Evolutionary conservation across 2,329 filamentous ascomycete species (phyloP).

Genomic region (Cadophora malorum): DNA sequence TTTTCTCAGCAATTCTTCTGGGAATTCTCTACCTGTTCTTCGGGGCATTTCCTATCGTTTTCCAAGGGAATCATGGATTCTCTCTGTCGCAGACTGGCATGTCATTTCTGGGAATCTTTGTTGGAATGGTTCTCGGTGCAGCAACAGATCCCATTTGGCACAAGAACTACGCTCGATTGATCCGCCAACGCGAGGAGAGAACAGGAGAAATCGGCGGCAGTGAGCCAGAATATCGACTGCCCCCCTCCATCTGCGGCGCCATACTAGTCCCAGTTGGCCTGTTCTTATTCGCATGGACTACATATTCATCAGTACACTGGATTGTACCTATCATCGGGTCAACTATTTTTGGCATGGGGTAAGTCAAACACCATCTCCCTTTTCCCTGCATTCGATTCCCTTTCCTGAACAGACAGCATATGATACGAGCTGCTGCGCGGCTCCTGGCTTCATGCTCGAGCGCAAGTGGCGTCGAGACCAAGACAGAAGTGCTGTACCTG

Average conservation of each 20-base stretch:
- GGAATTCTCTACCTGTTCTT: conserved; percentile 92
- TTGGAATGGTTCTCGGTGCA: conserved; percentile 71
- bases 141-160: conserved; percentile 70
- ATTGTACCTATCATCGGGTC: conserved; percentile 78
- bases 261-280: conserved; percentile 80
- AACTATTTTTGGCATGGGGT: conserved; percentile 73
- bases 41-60: conserved; percentile 84
- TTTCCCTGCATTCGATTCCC: conserved; percentile 18
- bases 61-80: conserved; percentile 76
- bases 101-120: conserved; percentile 74
- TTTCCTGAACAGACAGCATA: conserved; percentile 6
- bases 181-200: conserved; percentile 53
- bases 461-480: conserved; percentile 31
- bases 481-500: conserved; percentile 33
- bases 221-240: conserved; percentile 87
- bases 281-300: conserved; percentile 90
- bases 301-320: conserved; percentile 76
- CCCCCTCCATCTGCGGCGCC: conserved; percentile 76
- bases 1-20: conserved; percentile 84
- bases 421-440: conserved; percentile 15
- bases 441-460: conserved; percentile 26
- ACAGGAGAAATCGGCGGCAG: conserved; percentile 56
- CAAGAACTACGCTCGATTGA: conserved; percentile 62
- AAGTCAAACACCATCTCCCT: conserved; percentile 48
- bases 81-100: conserved; percentile 81